These are phyloP conservation scores for Domatiomyces globalis DNA, from an alignment of 2,329 filamentous ascomycete genomes.

Conservation along the genomic window DNA sequence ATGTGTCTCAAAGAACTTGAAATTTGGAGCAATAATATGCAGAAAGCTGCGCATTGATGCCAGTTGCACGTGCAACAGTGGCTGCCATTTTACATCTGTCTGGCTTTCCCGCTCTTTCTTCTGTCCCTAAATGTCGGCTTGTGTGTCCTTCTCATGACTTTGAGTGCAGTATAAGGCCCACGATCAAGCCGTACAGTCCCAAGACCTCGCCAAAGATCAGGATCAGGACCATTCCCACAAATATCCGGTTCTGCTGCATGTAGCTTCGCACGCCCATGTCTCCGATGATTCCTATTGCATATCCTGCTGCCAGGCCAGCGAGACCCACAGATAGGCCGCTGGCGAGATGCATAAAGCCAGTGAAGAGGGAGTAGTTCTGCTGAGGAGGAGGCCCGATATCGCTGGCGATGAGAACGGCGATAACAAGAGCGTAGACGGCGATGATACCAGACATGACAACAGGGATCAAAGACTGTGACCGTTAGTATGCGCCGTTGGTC, in stretches of 20 bases:
- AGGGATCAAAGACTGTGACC: slow-evolving; percentile 33
- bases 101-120: neutral
- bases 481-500: neutral
- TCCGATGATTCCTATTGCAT: slow-evolving; percentile 90
- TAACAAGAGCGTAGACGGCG: slow-evolving; percentile 92
- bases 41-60: neutral
- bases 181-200: slow-evolving; percentile 90
- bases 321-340: slow-evolving; percentile 84
- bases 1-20: neutral
- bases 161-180: slow-evolving; percentile 84
- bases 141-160: slow-evolving; percentile 42
- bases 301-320: slow-evolving; percentile 84
- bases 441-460: slow-evolving; percentile 96
- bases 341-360: slow-evolving; percentile 83
- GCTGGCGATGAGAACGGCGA: slow-evolving; percentile 87
- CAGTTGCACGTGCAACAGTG: neutral
- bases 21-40: neutral
- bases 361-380: slow-evolving; percentile 68
- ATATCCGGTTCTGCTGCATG: slow-evolving; percentile 91
- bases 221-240: slow-evolving; percentile 97
- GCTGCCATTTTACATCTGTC: neutral
- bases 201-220: slow-evolving; percentile 97
- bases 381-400: slow-evolving; percentile 61
- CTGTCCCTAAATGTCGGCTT: neutral
- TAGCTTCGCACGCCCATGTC: slow-evolving; percentile 85